Conservation (phyloP, 1,284 basidiomycete genomes). For the Sphaerobolus stellatus region DNA sequence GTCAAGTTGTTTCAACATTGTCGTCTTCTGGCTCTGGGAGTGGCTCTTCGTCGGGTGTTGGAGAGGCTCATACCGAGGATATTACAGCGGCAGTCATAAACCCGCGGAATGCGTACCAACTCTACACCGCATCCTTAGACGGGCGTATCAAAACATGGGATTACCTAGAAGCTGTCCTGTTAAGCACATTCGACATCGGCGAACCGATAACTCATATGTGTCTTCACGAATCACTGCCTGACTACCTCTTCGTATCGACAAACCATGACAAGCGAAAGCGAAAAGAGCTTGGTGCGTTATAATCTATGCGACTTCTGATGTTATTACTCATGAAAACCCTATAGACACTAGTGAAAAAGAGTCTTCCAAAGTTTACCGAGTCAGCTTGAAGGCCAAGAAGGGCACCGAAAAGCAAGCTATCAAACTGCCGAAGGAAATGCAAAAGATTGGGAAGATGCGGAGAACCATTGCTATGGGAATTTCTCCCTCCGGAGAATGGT, state of each 20-base stretch:
- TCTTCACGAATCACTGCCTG: constrained; percentile 64
- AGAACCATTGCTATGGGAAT: constrained; percentile 63
- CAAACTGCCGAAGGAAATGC: constrained; percentile 52
- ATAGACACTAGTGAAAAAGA: constrained; percentile 34
- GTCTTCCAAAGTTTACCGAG: constrained; percentile 56
- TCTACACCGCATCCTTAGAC: constrained; percentile 84
- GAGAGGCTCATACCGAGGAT: constrained; percentile 47
- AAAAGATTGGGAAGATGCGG: constrained; percentile 68
- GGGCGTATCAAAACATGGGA: constrained; percentile 92
- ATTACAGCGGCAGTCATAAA: constrained; percentile 80
- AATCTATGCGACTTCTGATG: constrained; percentile 6
- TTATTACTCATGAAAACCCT: constrained; percentile 15
- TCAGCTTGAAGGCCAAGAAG: constrained; percentile 56
- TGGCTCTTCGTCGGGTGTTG: constrained; percentile 33
- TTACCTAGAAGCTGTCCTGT: constrained; percentile 81
- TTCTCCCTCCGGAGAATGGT: constrained; percentile 78
- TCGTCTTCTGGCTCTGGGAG: constrained; percentile 34
- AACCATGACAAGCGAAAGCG: constrained; percentile 51
- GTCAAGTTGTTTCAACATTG: constrained; percentile 81
- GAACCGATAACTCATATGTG: constrained; percentile 75
- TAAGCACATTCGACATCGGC: constrained; percentile 70
- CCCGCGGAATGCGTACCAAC: constrained; percentile 86
- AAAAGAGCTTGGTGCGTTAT: constrained; percentile 39
- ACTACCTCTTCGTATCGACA: constrained; percentile 68
- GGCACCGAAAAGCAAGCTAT: constrained; percentile 40